Evolutionary conservation across 805 yeast genomes (phyloP).

Genomic region (Cyberlindnera maritima): DNA sequence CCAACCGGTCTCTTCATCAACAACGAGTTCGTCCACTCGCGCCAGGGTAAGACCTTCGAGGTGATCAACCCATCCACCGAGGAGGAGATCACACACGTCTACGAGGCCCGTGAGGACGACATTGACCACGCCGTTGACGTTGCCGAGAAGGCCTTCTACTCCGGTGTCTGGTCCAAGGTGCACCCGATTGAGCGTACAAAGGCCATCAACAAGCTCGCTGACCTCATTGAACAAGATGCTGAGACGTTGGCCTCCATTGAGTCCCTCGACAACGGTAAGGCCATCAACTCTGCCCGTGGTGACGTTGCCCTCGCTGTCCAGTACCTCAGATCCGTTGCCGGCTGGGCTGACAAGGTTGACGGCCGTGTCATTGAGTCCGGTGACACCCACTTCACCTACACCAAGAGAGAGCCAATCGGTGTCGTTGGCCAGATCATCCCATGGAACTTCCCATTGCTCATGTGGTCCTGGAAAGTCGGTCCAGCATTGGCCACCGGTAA

Average conservation of each 20-base stretch:
- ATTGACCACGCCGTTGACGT: conserved; percentile 80
- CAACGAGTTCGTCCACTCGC: conserved; percentile 64
- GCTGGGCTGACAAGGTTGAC: conserved; percentile 84
- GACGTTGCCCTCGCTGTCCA: conserved; percentile 70
- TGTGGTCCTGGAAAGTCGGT: conserved; percentile 94
- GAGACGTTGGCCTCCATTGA: conserved; percentile 79
- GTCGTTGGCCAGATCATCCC: conserved; percentile 96
- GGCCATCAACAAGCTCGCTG: conserved; percentile 70
- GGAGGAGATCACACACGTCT: conserved; percentile 63
- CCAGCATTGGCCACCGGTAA: conserved; percentile 93
- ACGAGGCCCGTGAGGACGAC: conserved; percentile 77
- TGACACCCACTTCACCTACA: conserved; percentile 66
- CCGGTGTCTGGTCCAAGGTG: conserved; percentile 69
- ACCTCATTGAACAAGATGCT: conserved; percentile 66
- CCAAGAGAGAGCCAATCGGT: conserved; percentile 88
- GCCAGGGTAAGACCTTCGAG: conserved; percentile 56
- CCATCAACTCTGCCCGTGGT: conserved; percentile 64
- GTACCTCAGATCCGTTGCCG: conserved; percentile 82
- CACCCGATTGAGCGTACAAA: conserved; percentile 69
- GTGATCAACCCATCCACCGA: conserved; percentile 70
- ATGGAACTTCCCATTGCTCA: conserved; percentile 94
- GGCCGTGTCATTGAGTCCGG: conserved; percentile 81
- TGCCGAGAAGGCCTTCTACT: conserved; percentile 71
- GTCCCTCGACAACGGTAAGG: conserved; percentile 87
- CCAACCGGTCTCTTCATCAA: conserved; percentile 79